Evolutionary conservation across 2,329 filamentous ascomycete genomes (phyloP).

Genomic region (Nothophoma quercina): DNA sequence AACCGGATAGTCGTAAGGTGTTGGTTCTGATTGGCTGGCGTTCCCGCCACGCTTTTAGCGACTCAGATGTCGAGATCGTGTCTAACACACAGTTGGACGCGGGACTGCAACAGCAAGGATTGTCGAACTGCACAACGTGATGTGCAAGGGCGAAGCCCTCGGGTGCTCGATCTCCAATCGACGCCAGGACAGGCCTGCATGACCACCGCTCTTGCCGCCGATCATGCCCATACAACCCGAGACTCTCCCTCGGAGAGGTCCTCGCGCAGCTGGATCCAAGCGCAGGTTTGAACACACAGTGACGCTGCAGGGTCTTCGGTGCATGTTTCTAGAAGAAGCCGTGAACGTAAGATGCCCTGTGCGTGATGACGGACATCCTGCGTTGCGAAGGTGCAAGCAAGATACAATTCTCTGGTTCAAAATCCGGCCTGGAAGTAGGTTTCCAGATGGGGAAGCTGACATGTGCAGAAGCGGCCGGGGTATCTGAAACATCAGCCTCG

Average conservation of each 20-base stretch:
- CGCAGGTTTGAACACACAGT: conserved; percentile 6
- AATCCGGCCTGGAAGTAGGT: background rate
- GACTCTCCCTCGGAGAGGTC: conserved; percentile 6
- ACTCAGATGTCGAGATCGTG: background rate
- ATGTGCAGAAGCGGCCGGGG: conserved; percentile 5
- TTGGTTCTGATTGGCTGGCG: background rate
- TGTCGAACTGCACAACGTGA: conserved; percentile 14
- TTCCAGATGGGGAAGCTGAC: conserved; percentile 12
- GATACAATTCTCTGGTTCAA: background rate
- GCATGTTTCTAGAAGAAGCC: conserved; percentile 24
- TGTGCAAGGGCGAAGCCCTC: conserved; percentile 16
- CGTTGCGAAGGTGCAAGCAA: background rate
- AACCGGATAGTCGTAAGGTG: background rate
- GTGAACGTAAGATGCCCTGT: conserved; percentile 12
- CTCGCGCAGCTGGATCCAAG: conserved; percentile 5
- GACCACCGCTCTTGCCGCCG: conserved; percentile 3
- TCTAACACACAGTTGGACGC: background rate
- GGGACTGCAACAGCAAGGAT: background rate
- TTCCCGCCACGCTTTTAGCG: background rate
- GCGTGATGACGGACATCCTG: conserved; percentile 4
- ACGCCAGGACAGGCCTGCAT: conserved; percentile 9
- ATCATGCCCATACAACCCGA: conserved; percentile 17
- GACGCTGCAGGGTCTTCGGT: conserved; percentile 14
- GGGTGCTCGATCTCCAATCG: conserved; percentile 12
- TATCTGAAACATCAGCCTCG: conserved; percentile 5